Evolutionary conservation across 371 early-diverging fungal species (phyloP), one percentile per base, ranked within the genome.

Genomic region (Smittium culicis): DNA sequence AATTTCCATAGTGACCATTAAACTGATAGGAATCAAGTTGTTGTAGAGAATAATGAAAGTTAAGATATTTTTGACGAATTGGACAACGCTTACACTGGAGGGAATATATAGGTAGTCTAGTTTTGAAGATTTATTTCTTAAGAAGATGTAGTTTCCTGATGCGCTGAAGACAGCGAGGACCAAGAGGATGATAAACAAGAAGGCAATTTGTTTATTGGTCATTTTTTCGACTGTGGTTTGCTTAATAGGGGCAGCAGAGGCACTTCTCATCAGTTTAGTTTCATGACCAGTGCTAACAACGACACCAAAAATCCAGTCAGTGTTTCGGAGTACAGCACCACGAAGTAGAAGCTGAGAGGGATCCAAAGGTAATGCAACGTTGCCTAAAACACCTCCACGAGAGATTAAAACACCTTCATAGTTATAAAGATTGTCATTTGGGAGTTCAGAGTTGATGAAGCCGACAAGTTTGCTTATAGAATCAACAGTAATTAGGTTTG

Each of bases 1-100:
- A 67, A 91, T 84, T 68, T 92, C 93, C 93, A 92, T 91, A 54
- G 93, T 92, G 16, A 92, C 91, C 76, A 91, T 88, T 76, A 92
- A 82, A 80, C 87, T 86, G 79, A 92, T 93, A 25, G 92, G 93
- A 72, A 93, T 92, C 71, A 92, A 81, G 77, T 89, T 91, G 82
- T 93, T 92, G 79, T 88, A 91, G 64, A 93, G 74, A 77, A 93
- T 87, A 72, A 92, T 79, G 70, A 91, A 92, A 1, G 93, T 92
- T 72, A 93, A 77, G 57, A 93, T 86, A 76, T 86, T 88, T 66
- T 69, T 67, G 63, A 74, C 71, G 65, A 78, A 78, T 45, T 70
- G 67, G 67, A 67, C 71, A 25, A 72, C 73, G 30, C 73, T 72
- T 33, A 67, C 70, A 60, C 67, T 65, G 5, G 60, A 34, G 25